Percentiles rank a stretch among this genome's conserved stretches.
Conservation (phyloP, 108 stramenopile species). For the Cyclotella kingstonii region DNA sequence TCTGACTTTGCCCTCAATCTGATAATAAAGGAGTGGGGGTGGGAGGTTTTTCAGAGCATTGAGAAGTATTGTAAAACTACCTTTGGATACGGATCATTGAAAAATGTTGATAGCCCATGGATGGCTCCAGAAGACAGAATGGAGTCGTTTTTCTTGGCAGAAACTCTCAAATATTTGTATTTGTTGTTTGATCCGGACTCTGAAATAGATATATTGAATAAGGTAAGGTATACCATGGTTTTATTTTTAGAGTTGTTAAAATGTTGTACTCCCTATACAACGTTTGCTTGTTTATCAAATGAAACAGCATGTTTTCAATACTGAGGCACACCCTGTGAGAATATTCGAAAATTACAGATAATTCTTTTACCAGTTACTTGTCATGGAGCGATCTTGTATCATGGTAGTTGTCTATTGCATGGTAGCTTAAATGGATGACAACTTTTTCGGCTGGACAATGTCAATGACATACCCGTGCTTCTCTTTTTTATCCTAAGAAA, state of each 20-base stretch:
- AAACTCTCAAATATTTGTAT: slow-evolving; percentile 96
- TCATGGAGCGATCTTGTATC: neutral
- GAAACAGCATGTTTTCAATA: slow-evolving; percentile 89
- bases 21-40: slow-evolving; percentile 82
- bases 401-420: too few relatives aligned
- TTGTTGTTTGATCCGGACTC: slow-evolving; percentile 93
- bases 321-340: slow-evolving; percentile 93
- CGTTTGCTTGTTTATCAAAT: neutral
- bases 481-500: too few relatives aligned
- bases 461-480: too few relatives aligned
- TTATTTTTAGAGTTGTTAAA: neutral
- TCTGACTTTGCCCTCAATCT: slow-evolving; percentile 91
- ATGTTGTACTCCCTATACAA: neutral
- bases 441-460: too few relatives aligned
- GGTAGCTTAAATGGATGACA: too few relatives aligned
- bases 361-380: neutral
- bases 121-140: slow-evolving; percentile 69
- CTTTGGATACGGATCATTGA: slow-evolving; percentile 74
- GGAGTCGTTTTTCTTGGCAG: slow-evolving; percentile 97
- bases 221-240: slow-evolving; percentile 19
- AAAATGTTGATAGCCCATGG: slow-evolving; percentile 55
- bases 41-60: slow-evolving; percentile 92
- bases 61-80: slow-evolving; percentile 83
- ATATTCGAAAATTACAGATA: slow-evolving; percentile 39
- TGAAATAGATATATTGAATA: slow-evolving; percentile 75